Evolutionary conservation across 441 rosid genomes (phyloP), one percentile per base, ranked within the genome.

Genomic region (Gossypium gossypioides): DNA sequence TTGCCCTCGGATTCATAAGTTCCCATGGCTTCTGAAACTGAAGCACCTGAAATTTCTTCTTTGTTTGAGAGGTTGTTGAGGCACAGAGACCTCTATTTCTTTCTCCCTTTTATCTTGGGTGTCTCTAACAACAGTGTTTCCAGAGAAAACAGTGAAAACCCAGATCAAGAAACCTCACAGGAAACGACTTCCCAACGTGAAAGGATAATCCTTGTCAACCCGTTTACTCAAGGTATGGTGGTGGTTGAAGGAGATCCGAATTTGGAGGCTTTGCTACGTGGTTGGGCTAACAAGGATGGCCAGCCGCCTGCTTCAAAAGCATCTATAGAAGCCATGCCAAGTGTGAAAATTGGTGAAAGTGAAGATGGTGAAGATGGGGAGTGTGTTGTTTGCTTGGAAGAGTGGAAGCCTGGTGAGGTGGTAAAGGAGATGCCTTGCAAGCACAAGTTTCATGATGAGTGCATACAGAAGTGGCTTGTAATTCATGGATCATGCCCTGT

Each of bases 351-450:
- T 42, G 80, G 78, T 44, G 89, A 77, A 18, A 75, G 74, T 15
- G 79, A 56, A 18, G 80, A 59, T 1, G 87, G 74, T 15, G 79
- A 56, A 18, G 80, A 59, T 1, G 87, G 90, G 16, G 88, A 87
- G 77, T 92, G 99, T 79, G 74, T 77, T 70, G 75, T 90, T 4
- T 90, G 97, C 70, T 81, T 92, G 71, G 99, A 94, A 44, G 88
- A 85, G 75, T 86, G 87, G 86, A 81, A 70, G 56, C 34, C 37
- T 34, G 91, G 87, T 67, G 88, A 78, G 74, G 66, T 80, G 68
- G 96, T 77, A 0, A 83, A 85, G 74, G 94, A 85, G 89, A 91
- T 94, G 97, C 96, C 97, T 2, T 92, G 99, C 73, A 84, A 85
- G 73, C 99, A 92, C 18, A 76, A 64, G 81, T 92, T 94, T 64